Evolutionary conservation across 768 basidiomycete genomes (phyloP), one percentile per base, ranked within the genome.

Genomic region (Trametes cubensis): DNA sequence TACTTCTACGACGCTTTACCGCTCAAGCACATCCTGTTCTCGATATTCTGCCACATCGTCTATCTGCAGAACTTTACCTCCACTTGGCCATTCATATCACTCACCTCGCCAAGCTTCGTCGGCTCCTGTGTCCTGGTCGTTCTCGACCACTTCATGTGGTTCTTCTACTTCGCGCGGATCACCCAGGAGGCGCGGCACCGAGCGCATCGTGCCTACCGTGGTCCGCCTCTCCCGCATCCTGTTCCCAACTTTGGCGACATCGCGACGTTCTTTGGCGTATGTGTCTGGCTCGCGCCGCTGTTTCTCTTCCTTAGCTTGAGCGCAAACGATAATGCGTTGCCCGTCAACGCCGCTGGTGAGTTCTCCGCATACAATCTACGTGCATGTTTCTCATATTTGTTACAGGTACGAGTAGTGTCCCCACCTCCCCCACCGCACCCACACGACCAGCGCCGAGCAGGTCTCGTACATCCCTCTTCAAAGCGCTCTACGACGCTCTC

Each of bases 291-390:
- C 28, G 84, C 90, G 8, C 97, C 97, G 3, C 75, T 99, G 34
- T 99, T 96, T 76, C 76, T 99, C 34, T 99, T 99, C 80, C 78
- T 99, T 60, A 96, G 94, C 70, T 79, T 99, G 55, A 95, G 93
- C 64, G 96, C 97, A 15, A 98, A 98, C 66, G 97, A 99, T 72
- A 94, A 98, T 69, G 93, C 95, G 2, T 81, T 98, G 17, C 97
- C 97, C 6, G 80, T 81, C 23, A 83, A 87, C n/a, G 72, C 83
- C 30, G 78, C 83, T 28, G 79, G 86, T 85, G 70, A 61, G 71
- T 55, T 2, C 51, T 4, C 2, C 11, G 6, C 18, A 5, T 6
- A 25, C 6, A 39, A 14, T n/a, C 21, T n/a, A 2, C 1, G 7
- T 28, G 5, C 23, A 15, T 21, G 5, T 14, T 40, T 4, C 34